Evolutionary conservation across 2,329 filamentous ascomycete genomes (phyloP), one percentile per base, ranked within the genome.

Genomic region (Fusarium austroafricanum): DNA sequence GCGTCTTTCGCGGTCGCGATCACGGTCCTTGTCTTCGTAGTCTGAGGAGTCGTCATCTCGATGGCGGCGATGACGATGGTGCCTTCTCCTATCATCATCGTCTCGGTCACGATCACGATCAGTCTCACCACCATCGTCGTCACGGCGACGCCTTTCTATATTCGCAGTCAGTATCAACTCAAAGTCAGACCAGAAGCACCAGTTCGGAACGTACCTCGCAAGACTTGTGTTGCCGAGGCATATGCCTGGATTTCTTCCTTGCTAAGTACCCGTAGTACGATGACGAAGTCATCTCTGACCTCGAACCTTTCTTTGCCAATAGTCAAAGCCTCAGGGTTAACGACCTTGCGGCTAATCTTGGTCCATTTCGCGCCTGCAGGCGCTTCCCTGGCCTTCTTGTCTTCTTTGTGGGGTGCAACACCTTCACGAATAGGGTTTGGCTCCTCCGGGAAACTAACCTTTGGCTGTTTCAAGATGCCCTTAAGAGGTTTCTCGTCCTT

Each of bases 341-440:
- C 94, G 55, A 97, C 86, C 70, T 91, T 89, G 57, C 94, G 89
- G 76, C 91, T 92, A 75, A 98, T 94, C 81, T 96, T 97, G 45
- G 94, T 97, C 94, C 94, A 97, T 55, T 93, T 88, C 33, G 94
- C 94, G 58, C 91, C 92, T 0, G 89, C 80, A 1, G 92, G 92
- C 31, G 93, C 92, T 38, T 92, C 90, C 73, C 87, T 88, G 44
- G 84, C 57, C 75, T 89, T 89, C 78, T 91, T 89, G 47, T 92
- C 90, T 75, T 97, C 93, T 80, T 97, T 97, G 75, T 97, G 87
- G n/a, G 94, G 94, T 3, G 94, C 94, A 9, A 97, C 95, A 17
- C 94, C 95, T 77, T 97, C 95, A 20, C 94, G 88, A 35, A 96
- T 85, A 0, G 93, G 91, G 69, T 94, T 90, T 1, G 89, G 87